Evolutionary conservation across 2,329 filamentous ascomycete species (phyloP).

Genomic region (Arthroderma sp.): DNA sequence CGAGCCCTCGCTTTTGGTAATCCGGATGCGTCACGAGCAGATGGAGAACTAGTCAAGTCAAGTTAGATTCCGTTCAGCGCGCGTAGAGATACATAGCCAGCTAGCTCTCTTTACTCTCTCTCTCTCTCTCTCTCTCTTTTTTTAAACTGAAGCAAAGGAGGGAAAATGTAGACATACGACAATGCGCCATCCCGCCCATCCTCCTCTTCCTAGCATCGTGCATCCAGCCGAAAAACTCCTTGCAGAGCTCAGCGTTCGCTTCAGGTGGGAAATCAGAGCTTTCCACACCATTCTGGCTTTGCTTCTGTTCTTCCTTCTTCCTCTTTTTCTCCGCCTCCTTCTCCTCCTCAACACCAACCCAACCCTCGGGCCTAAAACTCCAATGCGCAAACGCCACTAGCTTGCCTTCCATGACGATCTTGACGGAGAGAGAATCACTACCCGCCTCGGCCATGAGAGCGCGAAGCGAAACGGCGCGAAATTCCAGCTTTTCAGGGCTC

Average conservation of each 20-base stretch:
- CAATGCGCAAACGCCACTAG: conserved; percentile 11
- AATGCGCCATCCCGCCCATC: conserved; percentile 8
- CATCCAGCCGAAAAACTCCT: conserved; percentile 9
- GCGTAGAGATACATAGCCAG: too few relatives aligned
- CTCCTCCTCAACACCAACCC: conserved; percentile 5
- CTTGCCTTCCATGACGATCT: conserved; percentile 9
- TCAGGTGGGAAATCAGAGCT: conserved; percentile 4
- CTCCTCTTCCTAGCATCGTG: conserved; percentile 6
- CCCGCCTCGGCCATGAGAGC: conserved; percentile 2
- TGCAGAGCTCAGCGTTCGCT: conserved; percentile 8
- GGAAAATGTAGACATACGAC: too few relatives aligned
- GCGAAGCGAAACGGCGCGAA: conserved; percentile 2
- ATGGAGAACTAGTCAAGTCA: conserved; percentile 22
- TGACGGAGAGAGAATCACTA: not conserved
- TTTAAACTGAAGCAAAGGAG: too few relatives aligned
- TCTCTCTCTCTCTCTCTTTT: too few relatives aligned
- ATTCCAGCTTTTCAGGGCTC: not conserved
- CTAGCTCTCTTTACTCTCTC: too few relatives aligned
- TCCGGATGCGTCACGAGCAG: conserved; percentile 21
- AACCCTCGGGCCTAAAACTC: conserved; percentile 9
- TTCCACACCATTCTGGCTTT: not conserved
- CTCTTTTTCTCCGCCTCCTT: conserved; percentile 5
- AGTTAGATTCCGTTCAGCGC: not conserved
- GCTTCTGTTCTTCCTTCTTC: conserved; percentile 4
- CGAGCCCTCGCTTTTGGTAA: conserved; percentile 18